A percentile compares a stretch with the other conserved stretches of the same genome.
phyloP scores from a whole-genome alignment of 306 rosid genomes.

The Sicyos edulis region DNA sequence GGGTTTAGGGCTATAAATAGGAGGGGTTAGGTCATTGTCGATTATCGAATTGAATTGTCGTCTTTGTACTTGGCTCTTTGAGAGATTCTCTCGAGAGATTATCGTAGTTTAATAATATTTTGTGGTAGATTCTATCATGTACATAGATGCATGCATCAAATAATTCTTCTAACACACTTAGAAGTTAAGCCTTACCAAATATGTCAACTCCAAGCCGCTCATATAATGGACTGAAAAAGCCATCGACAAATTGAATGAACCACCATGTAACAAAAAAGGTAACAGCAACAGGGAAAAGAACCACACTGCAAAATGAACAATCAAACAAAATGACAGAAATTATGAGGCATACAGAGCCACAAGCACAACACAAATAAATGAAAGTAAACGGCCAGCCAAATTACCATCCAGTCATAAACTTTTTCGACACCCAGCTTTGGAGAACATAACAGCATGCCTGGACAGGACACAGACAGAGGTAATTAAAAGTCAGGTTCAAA shows the following conservation, averaged over 20 bases:
- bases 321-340: slow-evolving; percentile 24
- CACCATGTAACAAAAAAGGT: slow-evolving; percentile 89
- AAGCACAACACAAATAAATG: neutral
- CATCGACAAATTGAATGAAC: slow-evolving; percentile 89
- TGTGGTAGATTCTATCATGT: too few relatives aligned
- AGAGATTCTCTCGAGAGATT: too few relatives aligned
- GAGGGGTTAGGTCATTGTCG: too few relatives aligned
- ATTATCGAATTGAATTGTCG: too few relatives aligned
- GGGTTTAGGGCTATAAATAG: too few relatives aligned
- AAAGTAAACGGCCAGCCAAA: slow-evolving; percentile 11
- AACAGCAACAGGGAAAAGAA: slow-evolving; percentile 87
- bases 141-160: neutral
- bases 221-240: slow-evolving; percentile 86
- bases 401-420: slow-evolving; percentile 97
- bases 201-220: slow-evolving; percentile 73
- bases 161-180: neutral
- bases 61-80: too few relatives aligned
- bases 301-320: slow-evolving; percentile 63
- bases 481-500: slow-evolving; percentile 19
- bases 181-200: slow-evolving; percentile 51
- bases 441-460: slow-evolving; percentile 93
- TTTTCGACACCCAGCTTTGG: slow-evolving; percentile 92
- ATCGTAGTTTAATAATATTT: too few relatives aligned
- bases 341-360: neutral
- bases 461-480: slow-evolving; percentile 9